These are phyloP conservation scores for Salix viminalis DNA, from an alignment of 345 rosid species.

Conservation along the genomic window DNA sequence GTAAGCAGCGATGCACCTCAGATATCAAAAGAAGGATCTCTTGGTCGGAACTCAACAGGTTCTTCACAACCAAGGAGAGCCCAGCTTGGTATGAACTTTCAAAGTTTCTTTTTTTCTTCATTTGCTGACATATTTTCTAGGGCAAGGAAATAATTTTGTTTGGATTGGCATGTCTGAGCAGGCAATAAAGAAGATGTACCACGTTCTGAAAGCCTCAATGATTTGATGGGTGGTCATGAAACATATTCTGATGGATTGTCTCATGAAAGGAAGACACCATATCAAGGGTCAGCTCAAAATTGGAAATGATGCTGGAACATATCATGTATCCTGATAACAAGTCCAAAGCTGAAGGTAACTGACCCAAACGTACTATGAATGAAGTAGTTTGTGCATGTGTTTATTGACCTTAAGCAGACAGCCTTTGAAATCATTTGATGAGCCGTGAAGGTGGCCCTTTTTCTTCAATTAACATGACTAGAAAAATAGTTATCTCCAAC, in stretches of 20 bases:
- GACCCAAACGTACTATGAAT: background rate
- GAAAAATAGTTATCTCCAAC: background rate
- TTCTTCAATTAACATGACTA: background rate
- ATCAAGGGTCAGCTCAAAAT: slow-evolving; percentile 23
- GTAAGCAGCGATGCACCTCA: slow-evolving; percentile 82
- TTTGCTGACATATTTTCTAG: slow-evolving; percentile 5
- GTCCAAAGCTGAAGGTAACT: slow-evolving; percentile 54
- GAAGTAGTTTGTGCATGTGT: slow-evolving; percentile 13
- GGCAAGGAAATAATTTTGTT: slow-evolving; percentile 7
- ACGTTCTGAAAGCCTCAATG: slow-evolving; percentile 35
- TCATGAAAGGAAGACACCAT: slow-evolving; percentile 28
- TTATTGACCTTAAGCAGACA: background rate
- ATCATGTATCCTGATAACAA: slow-evolving; percentile 38
- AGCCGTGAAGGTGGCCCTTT: background rate
- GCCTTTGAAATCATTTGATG: background rate
- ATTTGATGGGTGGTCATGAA: slow-evolving; percentile 30
- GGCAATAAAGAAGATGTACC: slow-evolving; percentile 66
- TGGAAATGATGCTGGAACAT: slow-evolving; percentile 29
- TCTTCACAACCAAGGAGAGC: slow-evolving; percentile 48
- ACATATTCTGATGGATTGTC: slow-evolving; percentile 24
- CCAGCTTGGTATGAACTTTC: slow-evolving; percentile 53
- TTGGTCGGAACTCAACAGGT: slow-evolving; percentile 46
- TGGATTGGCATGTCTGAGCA: slow-evolving; percentile 39
- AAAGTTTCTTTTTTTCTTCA: slow-evolving; percentile 6
- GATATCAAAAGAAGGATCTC: slow-evolving; percentile 59